Evolutionary conservation across 2,329 filamentous ascomycete genomes (phyloP), one percentile per base, ranked within the genome.

Genomic region (Apiospora saccharicola): DNA sequence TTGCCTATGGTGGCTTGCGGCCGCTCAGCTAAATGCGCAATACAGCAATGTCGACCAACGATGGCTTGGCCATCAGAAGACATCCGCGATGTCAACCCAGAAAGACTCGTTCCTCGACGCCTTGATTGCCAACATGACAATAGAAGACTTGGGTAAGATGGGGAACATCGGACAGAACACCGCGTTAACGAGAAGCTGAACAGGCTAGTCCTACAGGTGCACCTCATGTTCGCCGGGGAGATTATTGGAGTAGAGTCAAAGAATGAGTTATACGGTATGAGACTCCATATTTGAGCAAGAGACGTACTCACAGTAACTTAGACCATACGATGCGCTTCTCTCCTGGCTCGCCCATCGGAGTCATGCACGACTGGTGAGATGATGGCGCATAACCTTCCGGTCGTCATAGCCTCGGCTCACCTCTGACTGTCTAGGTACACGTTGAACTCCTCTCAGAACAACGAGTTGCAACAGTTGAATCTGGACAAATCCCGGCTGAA

Each of bases 181-280:
- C 4, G 13, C 5, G 41, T 37, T n/a, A n/a, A 0, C n/a, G 2
- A 37, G 4, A 22, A n/a, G 34, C 57, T 64, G 57, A 64, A 41
- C 34, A 41, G 57, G 13, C 30, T 41, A 80, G 80, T 82, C 2
- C 70, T 84, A n/a, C 84, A 85, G 77, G 75, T 85, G 26, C 83
- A 85, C 71, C 79, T 86, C 51, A 85, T 83, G 76, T 85, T 85
- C 72, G 83, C 80, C 14, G 83, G 81, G 67, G 82, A 83, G 61
- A 81, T 85, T 43, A 77, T 85, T 6, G 83, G 83, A 3, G 77
- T 80, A 14, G 75, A 81, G 6, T 81, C 81, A 2, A 77, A 81
- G 19, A 82, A 84, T 75, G 81, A 80, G 44, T 78, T 84, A 43
- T 84, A 84, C 71, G 81, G 80, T 78, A 70, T 69, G 8, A 22